Percentiles rank a stretch among this genome's conserved stretches.
phyloP scores from a whole-genome alignment of 2,329 filamentous ascomycete genomes.

The Xylariaceae sp. region DNA sequence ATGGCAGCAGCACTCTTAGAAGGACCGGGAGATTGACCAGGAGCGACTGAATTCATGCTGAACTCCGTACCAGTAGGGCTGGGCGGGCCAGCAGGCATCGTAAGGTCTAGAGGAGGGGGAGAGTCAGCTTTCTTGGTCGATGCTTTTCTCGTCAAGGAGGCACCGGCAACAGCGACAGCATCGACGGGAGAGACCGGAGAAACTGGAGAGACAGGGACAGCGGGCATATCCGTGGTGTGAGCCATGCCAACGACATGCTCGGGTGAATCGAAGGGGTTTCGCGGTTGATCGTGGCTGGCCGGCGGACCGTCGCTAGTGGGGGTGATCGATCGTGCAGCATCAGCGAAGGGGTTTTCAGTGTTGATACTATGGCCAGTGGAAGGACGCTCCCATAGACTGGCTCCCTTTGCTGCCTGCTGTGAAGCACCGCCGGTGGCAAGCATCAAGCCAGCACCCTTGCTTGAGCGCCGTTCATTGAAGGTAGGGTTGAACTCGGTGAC shows the following conservation, averaged over 20 bases:
- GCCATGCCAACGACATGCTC: constrained; percentile 39
- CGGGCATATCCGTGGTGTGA: constrained; percentile 33
- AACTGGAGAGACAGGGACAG: constrained; percentile 32
- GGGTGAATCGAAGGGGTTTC: constrained; percentile 35
- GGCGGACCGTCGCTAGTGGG: constrained; percentile 38
- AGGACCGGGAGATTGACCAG: constrained; percentile 44
- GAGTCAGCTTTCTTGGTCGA: constrained; percentile 53
- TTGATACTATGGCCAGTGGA: constrained; percentile 45
- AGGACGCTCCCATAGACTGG: constrained; percentile 49
- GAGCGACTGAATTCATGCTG: constrained; percentile 53
- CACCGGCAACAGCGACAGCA: constrained; percentile 32
- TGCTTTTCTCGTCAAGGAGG: constrained; percentile 44
- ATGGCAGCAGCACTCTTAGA: constrained; percentile 58
- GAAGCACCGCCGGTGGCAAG: constrained; percentile 27
- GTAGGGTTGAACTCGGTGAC: constrained; percentile 79
- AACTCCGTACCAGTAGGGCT: constrained; percentile 65
- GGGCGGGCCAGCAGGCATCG: constrained; percentile 46
- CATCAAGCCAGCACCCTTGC: constrained; percentile 45
- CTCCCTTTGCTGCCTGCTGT: constrained; percentile 30
- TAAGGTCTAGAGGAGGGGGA: constrained; percentile 54
- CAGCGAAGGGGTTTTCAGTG: constrained; percentile 68
- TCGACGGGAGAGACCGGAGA: constrained; percentile 39
- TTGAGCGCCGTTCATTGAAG: constrained; percentile 53
- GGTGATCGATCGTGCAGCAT: constrained; percentile 47
- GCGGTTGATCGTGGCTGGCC: constrained; percentile 26